A percentile compares a stretch with the other conserved stretches of the same genome.
Conservation (phyloP, 31 red algal genomes). For the Odonthalia washingtoniensis region DNA sequence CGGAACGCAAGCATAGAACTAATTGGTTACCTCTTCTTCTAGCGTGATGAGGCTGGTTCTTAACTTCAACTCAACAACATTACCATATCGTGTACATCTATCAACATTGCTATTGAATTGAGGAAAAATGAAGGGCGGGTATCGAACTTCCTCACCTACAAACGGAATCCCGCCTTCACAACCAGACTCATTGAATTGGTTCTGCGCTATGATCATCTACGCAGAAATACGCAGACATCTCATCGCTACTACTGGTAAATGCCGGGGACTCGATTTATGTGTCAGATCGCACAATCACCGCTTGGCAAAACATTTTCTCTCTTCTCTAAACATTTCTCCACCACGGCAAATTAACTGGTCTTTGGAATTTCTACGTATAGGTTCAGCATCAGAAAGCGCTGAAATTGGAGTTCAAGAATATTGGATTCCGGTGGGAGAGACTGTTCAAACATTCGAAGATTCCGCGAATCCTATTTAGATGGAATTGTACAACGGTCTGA, state of each 20-base stretch:
- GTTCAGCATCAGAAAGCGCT: constrained; percentile 39
- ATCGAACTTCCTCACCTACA: constrained; percentile 34
- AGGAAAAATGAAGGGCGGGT: constrained; percentile 12
- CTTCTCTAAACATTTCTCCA: background rate
- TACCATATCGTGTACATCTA: background rate
- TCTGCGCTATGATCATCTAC: constrained; percentile 8
- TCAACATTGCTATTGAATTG: constrained; percentile 20
- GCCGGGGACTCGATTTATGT: background rate
- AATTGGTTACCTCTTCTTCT: constrained; percentile 41
- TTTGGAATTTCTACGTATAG: constrained; percentile 46
- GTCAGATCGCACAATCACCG: constrained; percentile 8
- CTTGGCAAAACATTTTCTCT: background rate
- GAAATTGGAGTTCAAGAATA: constrained; percentile 36
- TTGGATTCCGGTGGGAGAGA: constrained; percentile 39
- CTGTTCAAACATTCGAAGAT: constrained; percentile 19
- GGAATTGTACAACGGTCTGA: constrained; percentile 1
- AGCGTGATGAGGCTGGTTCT: constrained; percentile 37
- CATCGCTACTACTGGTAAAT: constrained; percentile 28
- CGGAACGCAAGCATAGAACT: constrained; percentile 27
- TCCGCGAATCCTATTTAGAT: constrained; percentile 30
- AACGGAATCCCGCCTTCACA: background rate
- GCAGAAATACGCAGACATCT: background rate
- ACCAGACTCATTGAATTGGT: constrained; percentile 14
- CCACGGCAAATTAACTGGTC: constrained; percentile 46
- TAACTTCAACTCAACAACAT: background rate